These are phyloP conservation scores for Trypanosoma caninum DNA, from an alignment of 208 protist species.

Conservation along the genomic window DNA sequence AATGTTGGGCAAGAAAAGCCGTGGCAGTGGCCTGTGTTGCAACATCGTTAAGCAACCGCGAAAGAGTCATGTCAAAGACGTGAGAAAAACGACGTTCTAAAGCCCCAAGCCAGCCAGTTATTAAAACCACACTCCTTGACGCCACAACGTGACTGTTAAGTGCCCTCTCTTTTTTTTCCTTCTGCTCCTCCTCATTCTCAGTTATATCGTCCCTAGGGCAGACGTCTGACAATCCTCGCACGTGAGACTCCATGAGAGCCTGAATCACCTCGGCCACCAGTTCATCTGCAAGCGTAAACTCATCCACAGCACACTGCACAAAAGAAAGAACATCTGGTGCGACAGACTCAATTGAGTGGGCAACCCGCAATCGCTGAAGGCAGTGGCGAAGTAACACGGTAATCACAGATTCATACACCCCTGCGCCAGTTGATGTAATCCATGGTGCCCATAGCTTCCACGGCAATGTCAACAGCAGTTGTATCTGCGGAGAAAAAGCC, in stretches of 20 bases:
- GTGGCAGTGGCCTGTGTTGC: conserved; percentile 27
- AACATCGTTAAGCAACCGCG: conserved; percentile 40
- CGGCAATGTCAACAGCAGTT: conserved; percentile 48
- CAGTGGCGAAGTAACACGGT: conserved; percentile 32
- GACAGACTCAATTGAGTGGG: conserved; percentile 47
- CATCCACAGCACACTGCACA: conserved; percentile 51
- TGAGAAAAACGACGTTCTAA: conserved; percentile 66
- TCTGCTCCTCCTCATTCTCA: conserved; percentile 5
- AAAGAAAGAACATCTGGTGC: conserved; percentile 63
- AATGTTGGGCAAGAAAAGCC: conserved; percentile 65
- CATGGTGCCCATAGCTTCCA: conserved; percentile 47
- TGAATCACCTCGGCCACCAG: conserved; percentile 44
- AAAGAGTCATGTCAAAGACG: conserved; percentile 68
- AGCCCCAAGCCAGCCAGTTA: conserved; percentile 35
- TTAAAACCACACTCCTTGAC: conserved; percentile 4
- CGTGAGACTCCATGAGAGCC: conserved; percentile 32
- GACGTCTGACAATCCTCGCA: neutral
- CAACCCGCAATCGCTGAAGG: conserved; percentile 34
- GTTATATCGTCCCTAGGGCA: conserved; percentile 13
- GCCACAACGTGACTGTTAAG: neutral
- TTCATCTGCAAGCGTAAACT: conserved; percentile 52
- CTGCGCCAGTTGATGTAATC: conserved; percentile 22
- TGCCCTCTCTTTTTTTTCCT: conserved; percentile 4
- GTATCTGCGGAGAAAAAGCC: conserved; percentile 43
- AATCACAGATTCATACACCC: conserved; percentile 19